Percentiles rank a stretch among this genome's conserved stretches.
These are phyloP conservation scores for Phytophthora aleatoria DNA, from an alignment of 352 stramenopile genomes.

Conservation along the genomic window DNA sequence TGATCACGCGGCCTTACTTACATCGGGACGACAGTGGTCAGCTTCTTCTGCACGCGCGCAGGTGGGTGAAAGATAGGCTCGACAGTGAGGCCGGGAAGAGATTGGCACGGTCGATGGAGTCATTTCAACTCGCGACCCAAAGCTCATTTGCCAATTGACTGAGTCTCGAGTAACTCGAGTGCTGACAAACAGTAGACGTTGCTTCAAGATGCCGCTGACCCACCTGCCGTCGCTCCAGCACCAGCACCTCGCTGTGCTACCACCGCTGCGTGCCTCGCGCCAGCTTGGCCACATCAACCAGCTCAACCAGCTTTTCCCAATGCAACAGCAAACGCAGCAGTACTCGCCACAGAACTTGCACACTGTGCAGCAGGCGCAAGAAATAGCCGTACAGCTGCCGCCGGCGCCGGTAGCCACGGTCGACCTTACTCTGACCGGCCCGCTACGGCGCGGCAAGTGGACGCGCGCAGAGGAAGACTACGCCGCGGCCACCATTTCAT, in stretches of 20 bases:
- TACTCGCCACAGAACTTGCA: constrained; percentile 27
- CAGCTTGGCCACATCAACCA: constrained; percentile 19
- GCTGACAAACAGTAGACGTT: background rate
- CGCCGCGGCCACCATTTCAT: constrained; percentile 67
- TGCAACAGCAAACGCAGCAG: constrained; percentile 17
- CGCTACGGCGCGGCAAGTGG: constrained; percentile 74
- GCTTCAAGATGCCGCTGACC: constrained; percentile 34
- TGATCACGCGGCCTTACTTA: constrained; percentile 25
- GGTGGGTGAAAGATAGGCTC: constrained; percentile 34
- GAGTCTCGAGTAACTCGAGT: constrained; percentile 6
- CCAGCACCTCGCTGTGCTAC: constrained; percentile 29
- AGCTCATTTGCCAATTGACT: constrained; percentile 40
- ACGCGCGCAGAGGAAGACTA: constrained; percentile 71
- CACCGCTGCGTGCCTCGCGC: constrained; percentile 32
- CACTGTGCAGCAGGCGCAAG: constrained; percentile 3
- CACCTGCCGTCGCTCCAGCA: constrained; percentile 36
- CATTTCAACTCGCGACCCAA: constrained; percentile 30
- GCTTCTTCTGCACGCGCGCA: constrained; percentile 31
- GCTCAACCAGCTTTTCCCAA: constrained; percentile 36
- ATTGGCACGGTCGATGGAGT: constrained; percentile 19
- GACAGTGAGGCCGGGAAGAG: constrained; percentile 24
- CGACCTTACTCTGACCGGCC: constrained; percentile 37
- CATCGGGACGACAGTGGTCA: constrained; percentile 33
- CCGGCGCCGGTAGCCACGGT: constrained; percentile 2
- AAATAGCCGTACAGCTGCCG: constrained; percentile 9